A percentile compares a stretch with the other conserved stretches of the same genome.
These are phyloP conservation scores for Penicillium sp. DNA, from an alignment of 2,329 filamentous ascomycete species.

Conservation along the genomic window DNA sequence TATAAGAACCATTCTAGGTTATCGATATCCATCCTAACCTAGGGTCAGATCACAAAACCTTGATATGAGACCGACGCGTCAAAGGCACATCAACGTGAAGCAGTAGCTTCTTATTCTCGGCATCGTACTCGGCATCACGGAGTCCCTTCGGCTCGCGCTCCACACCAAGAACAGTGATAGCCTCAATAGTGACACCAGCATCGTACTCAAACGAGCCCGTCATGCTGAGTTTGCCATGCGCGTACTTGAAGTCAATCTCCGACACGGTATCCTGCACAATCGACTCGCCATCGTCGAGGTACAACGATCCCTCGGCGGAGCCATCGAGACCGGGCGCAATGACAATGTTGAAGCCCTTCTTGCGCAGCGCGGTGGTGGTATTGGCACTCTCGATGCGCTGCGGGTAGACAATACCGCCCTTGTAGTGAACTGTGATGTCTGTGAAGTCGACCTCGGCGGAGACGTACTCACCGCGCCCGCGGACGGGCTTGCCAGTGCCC, in stretches of 20 bases:
- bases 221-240: constrained; percentile 42
- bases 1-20: not conserved
- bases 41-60: not conserved
- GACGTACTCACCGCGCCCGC: constrained; percentile 46
- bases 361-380: constrained; percentile 59
- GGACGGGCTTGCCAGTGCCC: constrained; percentile 50
- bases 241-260: constrained; percentile 59
- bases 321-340: constrained; percentile 63
- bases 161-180: constrained; percentile 29
- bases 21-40: not conserved
- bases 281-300: constrained; percentile 72
- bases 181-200: constrained; percentile 28
- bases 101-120: constrained; percentile 13
- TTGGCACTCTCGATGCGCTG: constrained; percentile 52
- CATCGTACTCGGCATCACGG: constrained; percentile 10
- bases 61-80: not conserved
- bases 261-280: constrained; percentile 56
- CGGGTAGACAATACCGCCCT: constrained; percentile 58
- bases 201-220: constrained; percentile 26
- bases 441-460: constrained; percentile 50
- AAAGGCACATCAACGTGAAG: constrained; percentile 17
- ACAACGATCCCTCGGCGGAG: constrained; percentile 63
- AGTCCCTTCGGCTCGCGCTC: constrained; percentile 4
- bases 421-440: constrained; percentile 60
- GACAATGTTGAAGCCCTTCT: constrained; percentile 67